phyloP scores from a whole-genome alignment of 352 stramenopile genomes.

The Phytophthora cryptogea region DNA sequence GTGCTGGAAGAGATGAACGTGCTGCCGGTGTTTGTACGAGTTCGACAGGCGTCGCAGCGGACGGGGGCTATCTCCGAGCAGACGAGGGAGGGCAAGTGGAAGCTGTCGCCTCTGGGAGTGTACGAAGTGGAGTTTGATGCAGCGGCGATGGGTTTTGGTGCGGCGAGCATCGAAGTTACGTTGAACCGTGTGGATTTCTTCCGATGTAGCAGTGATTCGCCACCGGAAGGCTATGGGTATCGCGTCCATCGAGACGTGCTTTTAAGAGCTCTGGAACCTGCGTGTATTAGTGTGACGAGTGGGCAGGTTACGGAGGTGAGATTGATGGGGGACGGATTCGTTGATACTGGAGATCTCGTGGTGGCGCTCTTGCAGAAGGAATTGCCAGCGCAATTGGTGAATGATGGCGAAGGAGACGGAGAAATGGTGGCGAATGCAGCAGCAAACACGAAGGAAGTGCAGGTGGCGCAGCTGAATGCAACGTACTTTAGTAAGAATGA shows the following conservation, averaged over 20 bases:
- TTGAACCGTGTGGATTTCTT: constrained; percentile 63
- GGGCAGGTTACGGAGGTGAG: constrained; percentile 59
- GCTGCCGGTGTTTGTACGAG: constrained; percentile 59
- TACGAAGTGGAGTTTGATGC: constrained; percentile 73
- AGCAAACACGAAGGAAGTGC: constrained; percentile 17
- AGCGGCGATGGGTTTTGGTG: constrained; percentile 56
- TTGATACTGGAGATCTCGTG: constrained; percentile 67
- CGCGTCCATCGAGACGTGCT: constrained; percentile 52
- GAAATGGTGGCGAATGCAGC: background rate
- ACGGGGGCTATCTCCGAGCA: constrained; percentile 58
- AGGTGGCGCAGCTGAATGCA: constrained; percentile 54
- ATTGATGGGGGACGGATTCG: constrained; percentile 58
- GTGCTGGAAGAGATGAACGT: constrained; percentile 44
- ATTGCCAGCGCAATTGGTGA: constrained; percentile 15
- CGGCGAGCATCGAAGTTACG: constrained; percentile 51
- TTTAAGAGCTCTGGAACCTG: constrained; percentile 53
- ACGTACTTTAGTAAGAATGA: constrained; percentile 53
- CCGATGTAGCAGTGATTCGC: constrained; percentile 38
- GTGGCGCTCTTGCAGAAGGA: constrained; percentile 52
- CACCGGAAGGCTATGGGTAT: constrained; percentile 49
- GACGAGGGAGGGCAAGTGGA: constrained; percentile 54
- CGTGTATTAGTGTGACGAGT: constrained; percentile 61
- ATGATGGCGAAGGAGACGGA: constrained; percentile 2
- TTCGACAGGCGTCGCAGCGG: constrained; percentile 56
- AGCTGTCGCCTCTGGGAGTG: constrained; percentile 50